Evolutionary conservation across 768 basidiomycete species (phyloP).

Genomic region (Lactifluus echinatus): DNA sequence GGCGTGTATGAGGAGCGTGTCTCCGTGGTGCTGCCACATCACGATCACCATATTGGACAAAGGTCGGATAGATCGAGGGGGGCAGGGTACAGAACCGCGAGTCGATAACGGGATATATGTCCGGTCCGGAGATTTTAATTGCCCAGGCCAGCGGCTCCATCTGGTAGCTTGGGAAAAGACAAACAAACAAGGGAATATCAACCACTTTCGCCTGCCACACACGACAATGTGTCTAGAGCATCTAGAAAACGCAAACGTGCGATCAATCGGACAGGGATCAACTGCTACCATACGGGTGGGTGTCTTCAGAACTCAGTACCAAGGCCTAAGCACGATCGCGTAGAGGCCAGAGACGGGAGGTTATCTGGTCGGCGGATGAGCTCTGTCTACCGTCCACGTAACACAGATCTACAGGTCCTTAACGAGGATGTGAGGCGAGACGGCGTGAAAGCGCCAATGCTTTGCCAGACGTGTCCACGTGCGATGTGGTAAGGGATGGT

Average conservation of each 20-base stretch:
- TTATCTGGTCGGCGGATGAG: neutral
- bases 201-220: neutral
- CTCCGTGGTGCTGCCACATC: neutral
- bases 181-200: neutral
- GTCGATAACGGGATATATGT: too few species aligned
- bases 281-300: neutral
- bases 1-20: neutral
- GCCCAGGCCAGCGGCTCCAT: neutral
- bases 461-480: neutral
- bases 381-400: neutral
- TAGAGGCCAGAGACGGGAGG: too few species aligned
- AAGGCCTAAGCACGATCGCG: too few species aligned
- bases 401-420: neutral
- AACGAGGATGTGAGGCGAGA: neutral
- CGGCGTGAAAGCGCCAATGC: too few species aligned
- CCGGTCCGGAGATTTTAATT: neutral
- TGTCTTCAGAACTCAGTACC: neutral
- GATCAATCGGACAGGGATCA: neutral
- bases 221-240: neutral
- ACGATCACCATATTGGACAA: neutral
- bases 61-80: neutral
- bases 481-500: neutral
- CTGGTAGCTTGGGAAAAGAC: neutral
- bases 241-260: neutral
- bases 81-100: too few species aligned